Evolutionary conservation across 352 stramenopile species (phyloP).

Genomic region (Paralagenidium karlingii): DNA sequence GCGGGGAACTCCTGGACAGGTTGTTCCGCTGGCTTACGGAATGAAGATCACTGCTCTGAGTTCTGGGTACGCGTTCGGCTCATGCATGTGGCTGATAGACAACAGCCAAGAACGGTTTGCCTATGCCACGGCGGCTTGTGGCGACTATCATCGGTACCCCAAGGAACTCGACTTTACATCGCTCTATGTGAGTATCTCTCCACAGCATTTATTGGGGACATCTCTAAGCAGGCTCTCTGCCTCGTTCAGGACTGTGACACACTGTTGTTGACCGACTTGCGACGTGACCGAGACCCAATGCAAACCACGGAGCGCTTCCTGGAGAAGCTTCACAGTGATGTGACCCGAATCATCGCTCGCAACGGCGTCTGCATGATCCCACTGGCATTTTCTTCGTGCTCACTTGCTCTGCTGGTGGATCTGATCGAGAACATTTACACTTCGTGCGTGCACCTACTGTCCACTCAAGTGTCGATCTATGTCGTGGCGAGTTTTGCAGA

Average conservation of each 20-base stretch:
- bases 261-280: constrained; percentile 65
- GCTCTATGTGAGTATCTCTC: constrained; percentile 1
- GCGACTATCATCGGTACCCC: constrained; percentile 74
- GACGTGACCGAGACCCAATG: constrained; percentile 56
- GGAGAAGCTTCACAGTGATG: constrained; percentile 40
- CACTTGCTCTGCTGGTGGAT: too few relatives aligned
- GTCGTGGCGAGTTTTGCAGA: constrained; percentile 44
- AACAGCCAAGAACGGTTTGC: constrained; percentile 49
- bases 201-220: background rate
- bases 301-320: constrained; percentile 57
- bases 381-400: constrained; percentile 69
- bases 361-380: constrained; percentile 60
- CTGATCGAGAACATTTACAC: constrained; percentile 60
- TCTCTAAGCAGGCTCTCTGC: too few relatives aligned
- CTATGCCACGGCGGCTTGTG: constrained; percentile 63
- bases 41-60: constrained; percentile 61
- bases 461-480: constrained; percentile 36
- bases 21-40: constrained; percentile 42
- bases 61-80: constrained; percentile 56
- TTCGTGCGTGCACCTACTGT: constrained; percentile 25
- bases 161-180: constrained; percentile 69
- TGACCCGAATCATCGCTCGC: constrained; percentile 48
- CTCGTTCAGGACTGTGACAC: constrained; percentile 71
- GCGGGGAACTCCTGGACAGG: too few relatives aligned
- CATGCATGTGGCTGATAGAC: constrained; percentile 61